Evolutionary conservation across 805 yeast genomes (phyloP), one percentile per base, ranked within the genome.

Genomic region (Cyberlindnera americana): DNA sequence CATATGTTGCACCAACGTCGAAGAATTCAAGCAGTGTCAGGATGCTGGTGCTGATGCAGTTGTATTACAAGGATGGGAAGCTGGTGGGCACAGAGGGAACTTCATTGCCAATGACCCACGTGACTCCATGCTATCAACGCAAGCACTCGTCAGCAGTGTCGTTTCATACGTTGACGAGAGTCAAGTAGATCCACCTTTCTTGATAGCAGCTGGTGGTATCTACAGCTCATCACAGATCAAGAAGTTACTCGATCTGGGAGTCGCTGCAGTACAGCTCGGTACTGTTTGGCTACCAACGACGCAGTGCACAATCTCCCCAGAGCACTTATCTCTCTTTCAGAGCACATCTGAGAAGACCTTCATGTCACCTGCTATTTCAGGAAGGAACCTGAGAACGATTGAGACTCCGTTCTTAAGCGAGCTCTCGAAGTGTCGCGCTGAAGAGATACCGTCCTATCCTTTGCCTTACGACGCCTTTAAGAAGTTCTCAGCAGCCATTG

Each of bases 1-100:
- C 46, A 74, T 67, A 2, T 59, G 73, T 2, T 77, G 72, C 0
- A 77, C 82, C 0, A 66, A 66, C 15, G 49, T 67, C 0, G 49
- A 52, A 1, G 83, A 78, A 47, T 75, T 73, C 1, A 22, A 47
- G 14, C 25, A 52, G 32, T 54, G 64, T 22, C 22, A 53, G 3
- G 50, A 55, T 0, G 41, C 54, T 0, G 67, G 67, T 0, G 67
- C 69, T 6, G 78, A 76, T 53, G 81, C 73, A 2, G 55, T 78
- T 4, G 61, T 72, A 7, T 63, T 69, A 19, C 85, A 79, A 54
- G 83, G 83, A 0, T 64, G 63, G 53, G 83, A 77, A 48, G 84
- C 84, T 4, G 84, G 84, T 18, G 84, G 84, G 0, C 84, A 78
- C 51, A 59, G 84, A 14, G 83, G 83, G 3, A 70, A 65, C 46